Percentiles rank a stretch among this genome's conserved stretches.
Conservation (phyloP, 1,284 basidiomycete species). For the Leccinum pallidistipes region DNA sequence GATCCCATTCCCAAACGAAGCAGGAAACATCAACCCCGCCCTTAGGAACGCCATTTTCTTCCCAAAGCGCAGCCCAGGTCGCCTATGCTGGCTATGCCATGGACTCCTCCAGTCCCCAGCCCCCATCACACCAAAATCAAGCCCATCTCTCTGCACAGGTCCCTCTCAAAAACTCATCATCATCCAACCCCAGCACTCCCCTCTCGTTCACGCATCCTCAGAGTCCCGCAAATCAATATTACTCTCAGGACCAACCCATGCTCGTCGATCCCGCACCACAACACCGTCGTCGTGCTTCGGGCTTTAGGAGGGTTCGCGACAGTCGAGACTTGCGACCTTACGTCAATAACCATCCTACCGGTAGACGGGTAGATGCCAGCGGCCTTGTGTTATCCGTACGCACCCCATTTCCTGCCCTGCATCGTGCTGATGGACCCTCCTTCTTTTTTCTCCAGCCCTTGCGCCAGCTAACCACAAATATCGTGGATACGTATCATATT, state of each 20-base stretch:
- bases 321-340: conserved; percentile 70
- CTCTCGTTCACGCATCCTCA: conserved; percentile 60
- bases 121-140: conserved; percentile 46
- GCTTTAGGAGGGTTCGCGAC: conserved; percentile 71
- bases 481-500: conserved; percentile 87
- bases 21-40: conserved; percentile 54
- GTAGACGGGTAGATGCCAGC: conserved; percentile 65
- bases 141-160: conserved; percentile 30
- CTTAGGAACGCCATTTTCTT: conserved; percentile 52
- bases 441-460: conserved; percentile 58
- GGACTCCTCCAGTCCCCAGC: conserved; percentile 62
- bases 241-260: conserved; percentile 66
- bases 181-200: conserved; percentile 62
- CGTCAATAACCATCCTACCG: conserved; percentile 54
- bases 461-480: conserved; percentile 82
- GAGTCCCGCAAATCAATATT: conserved; percentile 51
- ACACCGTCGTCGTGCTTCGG: conserved; percentile 64
- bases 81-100: conserved; percentile 48
- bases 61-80: conserved; percentile 41
- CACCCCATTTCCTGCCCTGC: conserved; percentile 18
- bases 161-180: conserved; percentile 32
- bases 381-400: conserved; percentile 66
- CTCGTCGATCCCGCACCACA: conserved; percentile 61
- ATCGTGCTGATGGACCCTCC: conserved; percentile 13
- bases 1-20: conserved; percentile 60